These are phyloP conservation scores for Mortierella sp. DNA, from an alignment of 371 early-diverging fungal genomes.

Conservation along the genomic window DNA sequence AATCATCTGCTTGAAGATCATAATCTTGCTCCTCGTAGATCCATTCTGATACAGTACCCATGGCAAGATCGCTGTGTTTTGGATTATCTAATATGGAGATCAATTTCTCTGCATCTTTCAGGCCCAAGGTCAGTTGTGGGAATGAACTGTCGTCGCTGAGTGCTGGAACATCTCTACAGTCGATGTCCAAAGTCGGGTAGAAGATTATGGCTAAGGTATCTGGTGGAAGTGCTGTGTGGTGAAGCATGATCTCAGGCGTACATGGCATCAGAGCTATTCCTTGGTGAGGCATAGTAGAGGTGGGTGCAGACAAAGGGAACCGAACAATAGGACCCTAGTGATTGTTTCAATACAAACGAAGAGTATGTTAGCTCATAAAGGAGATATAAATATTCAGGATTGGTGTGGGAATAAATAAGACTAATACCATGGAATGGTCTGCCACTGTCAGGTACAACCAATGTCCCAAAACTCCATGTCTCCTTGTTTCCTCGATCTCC, in stretches of 20 bases:
- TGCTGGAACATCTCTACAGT: conserved; percentile 6
- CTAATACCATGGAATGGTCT: too few species aligned
- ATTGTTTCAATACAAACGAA: not conserved
- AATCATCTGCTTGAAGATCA: not conserved
- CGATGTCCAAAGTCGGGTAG: conserved; percentile 13
- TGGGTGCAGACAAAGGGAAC: conserved; percentile 27
- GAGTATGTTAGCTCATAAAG: not conserved
- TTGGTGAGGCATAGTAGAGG: conserved; percentile 21
- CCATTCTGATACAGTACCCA: not conserved
- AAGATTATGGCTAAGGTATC: conserved; percentile 20
- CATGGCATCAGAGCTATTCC: conserved; percentile 35
- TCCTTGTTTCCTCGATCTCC: too few species aligned
- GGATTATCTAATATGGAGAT: conserved; percentile 10
- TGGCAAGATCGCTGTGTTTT: not conserved
- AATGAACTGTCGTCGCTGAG: not conserved
- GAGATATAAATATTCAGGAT: too few species aligned
- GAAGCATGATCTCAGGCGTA: not conserved
- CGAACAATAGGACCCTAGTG: conserved; percentile 27
- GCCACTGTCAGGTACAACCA: too few species aligned
- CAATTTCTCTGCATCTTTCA: conserved; percentile 9
- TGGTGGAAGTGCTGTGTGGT: conserved; percentile 4
- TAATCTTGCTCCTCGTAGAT: not conserved
- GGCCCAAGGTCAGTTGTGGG: conserved; percentile 16
- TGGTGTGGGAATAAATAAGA: too few species aligned
- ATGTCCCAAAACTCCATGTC: too few species aligned